Conservation (phyloP, 2,329 filamentous ascomycete genomes). For the Arthrobotrys sinensis region DNA sequence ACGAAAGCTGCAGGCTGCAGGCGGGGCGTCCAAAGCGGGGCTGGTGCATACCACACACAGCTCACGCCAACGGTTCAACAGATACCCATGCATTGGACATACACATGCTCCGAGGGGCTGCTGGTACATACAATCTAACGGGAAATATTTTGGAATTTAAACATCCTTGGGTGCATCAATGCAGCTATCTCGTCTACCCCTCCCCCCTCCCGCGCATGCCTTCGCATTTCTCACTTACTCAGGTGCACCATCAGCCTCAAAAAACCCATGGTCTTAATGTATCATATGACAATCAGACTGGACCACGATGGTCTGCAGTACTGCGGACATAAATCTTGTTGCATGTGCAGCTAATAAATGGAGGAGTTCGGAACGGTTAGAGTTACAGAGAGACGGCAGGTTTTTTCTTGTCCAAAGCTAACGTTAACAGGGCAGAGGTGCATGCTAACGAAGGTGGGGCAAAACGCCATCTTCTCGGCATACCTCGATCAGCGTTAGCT, state of each 20-base stretch:
- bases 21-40: conserved; percentile 54
- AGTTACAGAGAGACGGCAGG: conserved; percentile 40
- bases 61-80: conserved; percentile 26
- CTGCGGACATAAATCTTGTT: conserved; percentile 34
- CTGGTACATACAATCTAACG: conserved; percentile 16
- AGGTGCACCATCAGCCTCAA: conserved; percentile 8
- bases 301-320: conserved; percentile 30
- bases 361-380: conserved; percentile 47
- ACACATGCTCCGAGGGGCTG: conserved; percentile 6
- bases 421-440: conserved; percentile 37
- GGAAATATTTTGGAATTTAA: conserved; percentile 33
- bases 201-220: conserved; percentile 2
- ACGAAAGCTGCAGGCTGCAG: conserved; percentile 45
- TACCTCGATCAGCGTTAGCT: conserved; percentile 30
- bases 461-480: conserved; percentile 37
- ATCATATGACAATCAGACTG: conserved; percentile 56
- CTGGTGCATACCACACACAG: conserved; percentile 40
- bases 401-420: conserved; percentile 27
- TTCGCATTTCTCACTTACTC: conserved; percentile 18
- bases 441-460: conserved; percentile 46
- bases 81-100: conserved; percentile 7
- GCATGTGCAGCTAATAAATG: conserved; percentile 37
- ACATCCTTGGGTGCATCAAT: conserved; percentile 31
- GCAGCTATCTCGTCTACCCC: conserved; percentile 29
- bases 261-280: conserved; percentile 13